Evolutionary conservation across 2,329 filamentous ascomycete species (phyloP).

Genomic region (Lachnum nothofagi): DNA sequence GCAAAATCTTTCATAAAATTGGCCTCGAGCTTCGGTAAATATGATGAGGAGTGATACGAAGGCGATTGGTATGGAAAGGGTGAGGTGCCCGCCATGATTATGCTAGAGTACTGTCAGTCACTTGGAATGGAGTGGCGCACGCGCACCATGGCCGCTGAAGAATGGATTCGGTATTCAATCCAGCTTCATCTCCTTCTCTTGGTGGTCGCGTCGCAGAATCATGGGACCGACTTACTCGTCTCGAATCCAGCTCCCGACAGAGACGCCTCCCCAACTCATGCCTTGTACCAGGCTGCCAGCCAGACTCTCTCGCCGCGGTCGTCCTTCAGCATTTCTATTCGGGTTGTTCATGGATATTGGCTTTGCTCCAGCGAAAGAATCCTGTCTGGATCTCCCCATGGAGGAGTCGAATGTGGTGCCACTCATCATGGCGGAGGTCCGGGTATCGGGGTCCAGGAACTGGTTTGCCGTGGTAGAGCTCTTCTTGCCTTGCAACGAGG

Average conservation of each 20-base stretch:
- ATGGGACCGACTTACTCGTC: conserved; percentile 74
- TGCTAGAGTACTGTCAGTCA: conserved; percentile 49
- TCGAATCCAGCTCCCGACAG: conserved; percentile 91
- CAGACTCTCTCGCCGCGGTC: conserved; percentile 56
- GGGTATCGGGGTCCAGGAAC: conserved; percentile 28
- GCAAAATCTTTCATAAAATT: conserved; percentile 97
- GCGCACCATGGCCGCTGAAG: conserved; percentile 16
- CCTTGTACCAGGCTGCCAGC: conserved; percentile 67
- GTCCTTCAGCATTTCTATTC: conserved; percentile 54
- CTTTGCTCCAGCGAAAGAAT: conserved; percentile 62
- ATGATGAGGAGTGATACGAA: conserved; percentile 93
- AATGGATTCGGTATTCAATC: conserved; percentile 4
- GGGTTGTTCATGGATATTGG: conserved; percentile 62
- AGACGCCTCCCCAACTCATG: conserved; percentile 96
- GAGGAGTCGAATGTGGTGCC: conserved; percentile 52
- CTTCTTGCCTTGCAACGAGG: conserved; percentile 35
- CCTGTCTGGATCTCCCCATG: conserved; percentile 50
- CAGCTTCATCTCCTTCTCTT: too few species aligned
- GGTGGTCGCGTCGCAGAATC: conserved; percentile 14
- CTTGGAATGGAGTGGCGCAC: conserved; percentile 20
- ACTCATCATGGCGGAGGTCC: conserved; percentile 49
- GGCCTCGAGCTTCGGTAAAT: conserved; percentile 91
- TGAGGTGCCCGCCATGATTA: conserved; percentile 95
- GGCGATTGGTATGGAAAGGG: conserved; percentile 87
- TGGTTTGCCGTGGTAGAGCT: conserved; percentile 15